These are phyloP conservation scores for Pseudonitzschia pungens DNA, from an alignment of 108 stramenopile species.

Conservation along the genomic window DNA sequence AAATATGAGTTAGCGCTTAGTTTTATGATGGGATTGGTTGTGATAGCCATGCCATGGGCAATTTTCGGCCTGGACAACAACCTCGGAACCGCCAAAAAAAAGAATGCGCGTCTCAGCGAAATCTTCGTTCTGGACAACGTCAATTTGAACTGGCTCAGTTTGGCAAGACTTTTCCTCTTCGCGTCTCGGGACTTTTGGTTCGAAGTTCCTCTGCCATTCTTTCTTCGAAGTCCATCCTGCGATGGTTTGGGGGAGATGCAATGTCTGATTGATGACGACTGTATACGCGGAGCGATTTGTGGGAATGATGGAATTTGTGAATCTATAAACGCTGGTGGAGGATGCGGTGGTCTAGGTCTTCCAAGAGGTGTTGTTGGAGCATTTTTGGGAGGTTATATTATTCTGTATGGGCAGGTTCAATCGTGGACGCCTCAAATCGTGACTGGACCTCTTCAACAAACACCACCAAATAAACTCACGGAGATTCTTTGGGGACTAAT, in stretches of 20 bases:
- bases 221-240: constrained; percentile 81
- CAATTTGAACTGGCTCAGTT: constrained; percentile 83
- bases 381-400: constrained; percentile 92
- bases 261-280: constrained; percentile 51
- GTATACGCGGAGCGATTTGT: constrained; percentile 63
- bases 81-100: constrained; percentile 82
- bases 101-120: constrained; percentile 69
- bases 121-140: constrained; percentile 78
- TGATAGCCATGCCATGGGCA: constrained; percentile 86
- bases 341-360: constrained; percentile 80
- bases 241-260: constrained; percentile 58
- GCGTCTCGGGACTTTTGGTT: constrained; percentile 95
- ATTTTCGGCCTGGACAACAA: constrained; percentile 73
- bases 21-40: constrained; percentile 83
- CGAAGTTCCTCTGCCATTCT: constrained; percentile 93
- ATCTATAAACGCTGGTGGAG: constrained; percentile 73
- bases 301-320: constrained; percentile 51
- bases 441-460: constrained; percentile 78
- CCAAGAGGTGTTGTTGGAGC: constrained; percentile 82
- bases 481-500: constrained; percentile 85
- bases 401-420: constrained; percentile 94
- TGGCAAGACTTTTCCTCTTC: constrained; percentile 91
- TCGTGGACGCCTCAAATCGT: constrained; percentile 91
- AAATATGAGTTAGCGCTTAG: constrained; percentile 76
- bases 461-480: constrained; percentile 83